phyloP scores from a whole-genome alignment of 768 basidiomycete genomes.

The Lentinula sp. region DNA sequence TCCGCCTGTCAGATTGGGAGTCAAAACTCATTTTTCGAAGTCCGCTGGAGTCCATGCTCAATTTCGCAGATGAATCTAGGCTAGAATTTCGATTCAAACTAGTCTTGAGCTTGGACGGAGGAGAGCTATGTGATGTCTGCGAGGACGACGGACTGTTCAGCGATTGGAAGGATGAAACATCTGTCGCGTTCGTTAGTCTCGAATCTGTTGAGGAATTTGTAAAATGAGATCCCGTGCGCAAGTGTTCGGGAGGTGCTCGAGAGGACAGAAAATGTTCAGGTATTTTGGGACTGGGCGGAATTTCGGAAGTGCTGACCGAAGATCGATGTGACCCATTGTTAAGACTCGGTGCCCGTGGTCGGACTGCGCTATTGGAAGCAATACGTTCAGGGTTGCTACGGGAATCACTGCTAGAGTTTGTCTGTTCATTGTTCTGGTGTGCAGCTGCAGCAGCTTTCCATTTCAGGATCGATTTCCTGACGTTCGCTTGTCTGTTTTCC shows the following conservation, averaged over 20 bases:
- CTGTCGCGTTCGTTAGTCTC: constrained; percentile 6
- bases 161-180: constrained; percentile 21
- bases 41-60: background rate
- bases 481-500: constrained; percentile 4
- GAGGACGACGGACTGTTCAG: constrained; percentile 14
- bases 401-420: background rate
- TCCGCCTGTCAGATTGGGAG: constrained; percentile 31
- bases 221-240: background rate
- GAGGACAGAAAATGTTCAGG: constrained; percentile 39
- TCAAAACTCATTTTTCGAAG: constrained; percentile 5
- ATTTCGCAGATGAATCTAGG: background rate
- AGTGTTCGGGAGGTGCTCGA: constrained; percentile 15
- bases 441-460: constrained; percentile 11
- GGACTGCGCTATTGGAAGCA: constrained; percentile 19
- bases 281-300: constrained; percentile 61
- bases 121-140: constrained; percentile 12
- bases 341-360: constrained; percentile 43
- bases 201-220: constrained; percentile 25
- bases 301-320: constrained; percentile 31
- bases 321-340: constrained; percentile 29
- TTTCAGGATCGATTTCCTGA: constrained; percentile 12
- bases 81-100: background rate
- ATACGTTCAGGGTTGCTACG: background rate
- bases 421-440: background rate
- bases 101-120: background rate